Evolutionary conservation across 116 monocot species (phyloP), one percentile per base, ranked within the genome.

Genomic region (Phalaenopsis hybrid): DNA sequence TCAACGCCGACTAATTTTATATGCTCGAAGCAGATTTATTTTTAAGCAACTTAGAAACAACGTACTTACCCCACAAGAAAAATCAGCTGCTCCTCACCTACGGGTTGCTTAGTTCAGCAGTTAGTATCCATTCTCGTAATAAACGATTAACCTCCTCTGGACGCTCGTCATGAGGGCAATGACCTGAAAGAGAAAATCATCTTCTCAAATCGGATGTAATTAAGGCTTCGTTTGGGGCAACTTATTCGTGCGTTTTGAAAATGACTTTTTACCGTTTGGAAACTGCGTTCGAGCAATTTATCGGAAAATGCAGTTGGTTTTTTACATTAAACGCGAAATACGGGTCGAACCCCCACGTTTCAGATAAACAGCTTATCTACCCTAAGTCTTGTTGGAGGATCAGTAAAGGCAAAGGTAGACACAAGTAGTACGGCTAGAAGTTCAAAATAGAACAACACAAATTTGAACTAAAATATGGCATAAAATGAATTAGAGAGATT

Each of bases 81-180:
- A 65, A 65, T 21, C 25, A 65, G 10, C 1, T 65, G 8, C 23
- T 65, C 65, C 65, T 23, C 2, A 10, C 67, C 72, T 4, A 41
- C 37, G 37, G 75, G n/a, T 46, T 77, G 18, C 43, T 73, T 51
- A 73, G 78, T 80, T 89, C 91, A 81, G 48, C 44, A 49, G 78
- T 72, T 25, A 25, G 77, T 34, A 78, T 81, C 98, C 98, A 98
- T 44, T 98, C 82, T 1, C 41, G 80, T 37, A 98, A 44, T 74
- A 93, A 80, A 20, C 80, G 79, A 46, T 98, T 98, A 55, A 98
- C 95, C 79, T 93, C 75, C 18, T 88, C 89, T 48, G 98, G 98
- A 75, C 86, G 16, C 89, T 98, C 95, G 78, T 98, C 98, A 79
- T 98, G 98, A 59, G 95, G 93, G 57, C 95, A 94, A 81, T 98